Evolutionary conservation across 2,329 filamentous ascomycete genomes (phyloP).

Genomic region (Myotisia sp.): DNA sequence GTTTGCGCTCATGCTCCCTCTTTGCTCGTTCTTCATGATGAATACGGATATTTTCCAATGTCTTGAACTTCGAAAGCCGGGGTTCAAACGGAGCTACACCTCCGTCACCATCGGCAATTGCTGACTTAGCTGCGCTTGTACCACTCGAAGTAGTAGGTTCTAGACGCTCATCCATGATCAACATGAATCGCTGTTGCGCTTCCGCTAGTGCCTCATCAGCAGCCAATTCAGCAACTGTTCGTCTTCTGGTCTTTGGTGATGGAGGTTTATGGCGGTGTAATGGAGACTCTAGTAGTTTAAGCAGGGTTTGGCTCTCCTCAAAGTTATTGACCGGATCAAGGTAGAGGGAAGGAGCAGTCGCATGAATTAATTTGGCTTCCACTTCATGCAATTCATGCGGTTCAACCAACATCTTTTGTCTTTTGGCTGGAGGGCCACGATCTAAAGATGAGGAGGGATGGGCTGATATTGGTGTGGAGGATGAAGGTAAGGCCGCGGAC

Average conservation of each 20-base stretch:
- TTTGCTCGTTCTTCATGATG: slow-evolving; percentile 57
- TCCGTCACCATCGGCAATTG: slow-evolving; percentile 60
- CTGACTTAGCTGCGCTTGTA: slow-evolving; percentile 43
- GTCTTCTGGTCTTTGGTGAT: slow-evolving; percentile 75
- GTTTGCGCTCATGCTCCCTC: slow-evolving; percentile 33
- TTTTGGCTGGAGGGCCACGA: slow-evolving; percentile 45
- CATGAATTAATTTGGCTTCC: slow-evolving; percentile 60
- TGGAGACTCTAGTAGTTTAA: slow-evolving; percentile 60
- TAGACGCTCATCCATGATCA: slow-evolving; percentile 74
- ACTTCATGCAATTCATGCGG: slow-evolving; percentile 56
- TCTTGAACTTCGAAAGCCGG: slow-evolving; percentile 82
- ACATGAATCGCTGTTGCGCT: slow-evolving; percentile 81
- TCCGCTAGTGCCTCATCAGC: slow-evolving; percentile 87
- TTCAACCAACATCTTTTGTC: slow-evolving; percentile 65
- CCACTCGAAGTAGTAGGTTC: slow-evolving; percentile 44
- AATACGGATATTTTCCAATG: slow-evolving; percentile 68
- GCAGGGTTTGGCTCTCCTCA: slow-evolving; percentile 54
- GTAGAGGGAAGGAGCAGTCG: slow-evolving; percentile 59
- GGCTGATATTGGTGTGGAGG: slow-evolving; percentile 51
- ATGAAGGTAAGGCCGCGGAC: slow-evolving; percentile 40
- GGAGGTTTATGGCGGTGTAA: slow-evolving; percentile 64
- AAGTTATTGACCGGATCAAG: slow-evolving; percentile 59
- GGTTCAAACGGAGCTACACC: slow-evolving; percentile 64
- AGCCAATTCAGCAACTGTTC: slow-evolving; percentile 85
- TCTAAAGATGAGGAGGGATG: slow-evolving; percentile 7